Conservation (phyloP, 345 rosid genomes). For the Anastatica hierochuntica region DNA sequence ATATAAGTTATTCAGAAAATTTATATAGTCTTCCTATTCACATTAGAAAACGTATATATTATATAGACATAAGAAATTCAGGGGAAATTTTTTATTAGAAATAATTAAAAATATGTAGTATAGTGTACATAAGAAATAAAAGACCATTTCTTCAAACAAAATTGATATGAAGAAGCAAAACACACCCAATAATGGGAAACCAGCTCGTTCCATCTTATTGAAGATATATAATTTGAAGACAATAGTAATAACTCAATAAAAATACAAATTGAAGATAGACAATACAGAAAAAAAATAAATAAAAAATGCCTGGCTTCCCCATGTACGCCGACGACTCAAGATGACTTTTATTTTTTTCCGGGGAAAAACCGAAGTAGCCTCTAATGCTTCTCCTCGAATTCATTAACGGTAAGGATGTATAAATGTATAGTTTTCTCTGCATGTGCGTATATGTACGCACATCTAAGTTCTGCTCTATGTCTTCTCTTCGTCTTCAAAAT, state of each 20-base stretch:
- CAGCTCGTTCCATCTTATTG: constrained; percentile 6
- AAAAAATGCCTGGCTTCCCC: constrained; percentile 28
- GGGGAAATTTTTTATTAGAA: no score
- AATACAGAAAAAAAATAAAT: neutral
- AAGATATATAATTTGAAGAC: no score
- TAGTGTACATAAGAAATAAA: no score
- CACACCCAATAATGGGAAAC: neutral
- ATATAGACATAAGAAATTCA: no score
- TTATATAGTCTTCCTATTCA: neutral
- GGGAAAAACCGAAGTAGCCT: constrained; percentile 17
- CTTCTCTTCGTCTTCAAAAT: constrained; percentile 15
- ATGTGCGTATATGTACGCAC: no score
- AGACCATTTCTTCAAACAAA: no score
- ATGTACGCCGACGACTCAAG: constrained; percentile 23
- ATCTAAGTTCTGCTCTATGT: neutral
- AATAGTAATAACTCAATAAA: neutral
- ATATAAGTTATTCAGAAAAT: neutral
- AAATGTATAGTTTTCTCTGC: neutral
- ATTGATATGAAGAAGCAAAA: neutral
- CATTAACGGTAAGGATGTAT: neutral
- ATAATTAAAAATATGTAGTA: no score
- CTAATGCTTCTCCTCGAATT: constrained; percentile 9
- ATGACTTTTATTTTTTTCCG: constrained; percentile 7
- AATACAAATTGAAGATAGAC: neutral
- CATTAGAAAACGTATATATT: neutral